Conservation (phyloP, 495 filamentous ascomycete genomes). For the Penicillium lagena region DNA sequence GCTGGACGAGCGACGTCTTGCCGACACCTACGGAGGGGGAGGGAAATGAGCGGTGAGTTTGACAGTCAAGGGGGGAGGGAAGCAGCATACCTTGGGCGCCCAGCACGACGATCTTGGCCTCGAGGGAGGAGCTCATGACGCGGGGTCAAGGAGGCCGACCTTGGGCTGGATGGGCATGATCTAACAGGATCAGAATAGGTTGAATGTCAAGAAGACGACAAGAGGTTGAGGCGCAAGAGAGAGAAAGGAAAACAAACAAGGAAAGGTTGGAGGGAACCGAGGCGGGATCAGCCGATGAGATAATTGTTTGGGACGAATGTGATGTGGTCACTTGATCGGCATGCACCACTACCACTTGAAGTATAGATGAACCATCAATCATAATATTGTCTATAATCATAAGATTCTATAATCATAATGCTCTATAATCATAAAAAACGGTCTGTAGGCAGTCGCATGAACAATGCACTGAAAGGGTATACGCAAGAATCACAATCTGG, state of each 20-base stretch:
- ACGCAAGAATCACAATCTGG: too few species aligned
- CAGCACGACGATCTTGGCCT: conserved; percentile 89
- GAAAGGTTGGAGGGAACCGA: neutral
- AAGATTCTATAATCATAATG: conserved; percentile 1
- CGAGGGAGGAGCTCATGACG: conserved; percentile 67
- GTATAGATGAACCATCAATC: neutral
- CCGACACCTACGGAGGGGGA: conserved; percentile 60
- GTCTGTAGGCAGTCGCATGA: neutral
- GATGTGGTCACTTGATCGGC: neutral
- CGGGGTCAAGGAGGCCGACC: conserved; percentile 22
- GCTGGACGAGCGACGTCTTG: conserved; percentile 87
- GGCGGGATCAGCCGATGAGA: conserved; percentile 11
- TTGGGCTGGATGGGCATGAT: conserved; percentile 28
- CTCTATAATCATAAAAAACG: neutral
- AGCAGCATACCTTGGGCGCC: conserved; percentile 60
- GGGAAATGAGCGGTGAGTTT: neutral
- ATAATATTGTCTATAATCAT: neutral
- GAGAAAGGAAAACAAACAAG: neutral
- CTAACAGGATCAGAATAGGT: neutral
- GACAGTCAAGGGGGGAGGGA: too few species aligned
- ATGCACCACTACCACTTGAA: too few species aligned
- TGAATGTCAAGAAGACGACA: too few species aligned
- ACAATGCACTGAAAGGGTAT: neutral
- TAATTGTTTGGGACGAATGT: neutral
- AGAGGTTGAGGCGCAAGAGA: neutral